Percentiles rank a stretch among this genome's conserved stretches.
Conservation (phyloP, 2,329 filamentous ascomycete species). For the Verticillium dahliae region DNA sequence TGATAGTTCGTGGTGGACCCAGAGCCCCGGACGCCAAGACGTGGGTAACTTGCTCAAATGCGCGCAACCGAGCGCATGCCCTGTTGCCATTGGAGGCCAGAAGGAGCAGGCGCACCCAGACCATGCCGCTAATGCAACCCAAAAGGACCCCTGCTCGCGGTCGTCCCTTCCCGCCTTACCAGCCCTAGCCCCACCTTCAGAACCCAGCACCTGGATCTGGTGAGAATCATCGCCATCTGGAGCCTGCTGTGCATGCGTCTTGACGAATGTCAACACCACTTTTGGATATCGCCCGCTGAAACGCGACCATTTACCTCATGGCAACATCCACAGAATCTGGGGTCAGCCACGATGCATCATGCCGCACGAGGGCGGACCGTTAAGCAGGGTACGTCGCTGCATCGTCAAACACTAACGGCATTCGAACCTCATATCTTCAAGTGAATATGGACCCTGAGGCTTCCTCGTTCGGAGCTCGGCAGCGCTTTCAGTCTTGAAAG, state of each 20-base stretch:
- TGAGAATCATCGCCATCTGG: neutral
- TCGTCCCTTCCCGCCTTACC: neutral
- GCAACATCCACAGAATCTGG: neutral
- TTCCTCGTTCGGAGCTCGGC: neutral
- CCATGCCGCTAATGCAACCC: neutral
- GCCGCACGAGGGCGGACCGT: neutral
- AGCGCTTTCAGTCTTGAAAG: neutral
- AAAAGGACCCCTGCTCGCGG: neutral
- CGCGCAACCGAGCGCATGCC: neutral
- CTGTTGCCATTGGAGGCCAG: neutral
- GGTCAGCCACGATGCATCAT: neutral
- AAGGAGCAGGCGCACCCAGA: neutral
- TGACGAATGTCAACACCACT: neutral
- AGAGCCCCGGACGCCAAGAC: neutral
- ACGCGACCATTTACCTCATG: neutral
- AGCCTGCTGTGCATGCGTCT: neutral
- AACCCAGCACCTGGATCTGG: neutral
- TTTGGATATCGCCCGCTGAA: neutral
- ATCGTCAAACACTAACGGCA: neutral
- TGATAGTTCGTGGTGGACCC: neutral
- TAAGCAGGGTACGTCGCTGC: neutral
- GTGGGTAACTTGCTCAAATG: slow-evolving; percentile 9
- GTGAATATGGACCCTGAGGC: no score
- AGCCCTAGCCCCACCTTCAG: neutral
- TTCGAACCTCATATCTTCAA: neutral